Base-by-base conservation (phyloP, 2,329 filamentous ascomycete species). In the Escovopsis sp. region DNA sequence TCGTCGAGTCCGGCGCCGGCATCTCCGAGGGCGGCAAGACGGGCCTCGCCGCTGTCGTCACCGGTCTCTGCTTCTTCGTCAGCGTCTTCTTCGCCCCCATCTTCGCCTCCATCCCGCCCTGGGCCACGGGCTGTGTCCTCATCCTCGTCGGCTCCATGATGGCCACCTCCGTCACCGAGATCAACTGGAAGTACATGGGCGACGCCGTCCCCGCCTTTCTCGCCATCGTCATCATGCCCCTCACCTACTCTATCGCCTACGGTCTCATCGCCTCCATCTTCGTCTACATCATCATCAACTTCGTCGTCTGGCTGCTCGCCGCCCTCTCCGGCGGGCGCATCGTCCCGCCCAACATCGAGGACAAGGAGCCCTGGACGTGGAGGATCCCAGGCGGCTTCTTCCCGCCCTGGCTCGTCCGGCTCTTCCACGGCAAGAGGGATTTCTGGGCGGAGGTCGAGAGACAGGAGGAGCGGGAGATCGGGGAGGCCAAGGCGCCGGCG, bases 61-160 rank as follows among this genome's bases (percentile, higher is more conserved):
- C 82, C 0, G 85, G 85, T 5, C 38, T 92, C 34, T 86, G 79
- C 59, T 93, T 93, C 65, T 79, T 93, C 61, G 73, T 92, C 51
- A 74, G 81, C 38, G 71, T 92, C 41, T 92, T 92, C 66, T 92
- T 92, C 52, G 84, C 85, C 0, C 85, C 85, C 0, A 88, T 92
- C 38, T 92, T 92, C 50, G 84, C 85, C 9, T 87, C 81, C 0
- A 90, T 92, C 39, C 85, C 85, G 4, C 78, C 84, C 0, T 92
- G 83, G 82, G 85, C 85, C 3, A 93, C 85, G 0, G 85, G 85
- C 33, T 86, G 80, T 52, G 86, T 86, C n/a, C 68, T 92, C 18
- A 69, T 93, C 45, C 74, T 93, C 27, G 83, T 93, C 36, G 85
- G 85, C n/a, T 76, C 77, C 15, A 79, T 92, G 68, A 92, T 92